These are phyloP conservation scores for Scenedesmus sp. DNA, from an alignment of 163 green algal species.

Conservation along the genomic window DNA sequence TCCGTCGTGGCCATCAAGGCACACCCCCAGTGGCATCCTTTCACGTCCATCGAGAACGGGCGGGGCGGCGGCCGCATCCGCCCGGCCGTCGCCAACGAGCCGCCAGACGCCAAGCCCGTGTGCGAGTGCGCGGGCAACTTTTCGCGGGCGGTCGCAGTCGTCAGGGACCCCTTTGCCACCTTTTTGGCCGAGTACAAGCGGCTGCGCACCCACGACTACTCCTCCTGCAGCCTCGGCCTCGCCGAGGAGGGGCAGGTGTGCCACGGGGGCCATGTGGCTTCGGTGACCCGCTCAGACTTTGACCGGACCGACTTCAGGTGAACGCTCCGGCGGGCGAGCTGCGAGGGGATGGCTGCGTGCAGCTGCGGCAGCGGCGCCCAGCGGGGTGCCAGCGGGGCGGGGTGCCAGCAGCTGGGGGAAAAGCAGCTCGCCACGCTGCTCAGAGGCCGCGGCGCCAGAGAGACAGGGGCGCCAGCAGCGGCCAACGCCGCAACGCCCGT, in stretches of 20 bases:
- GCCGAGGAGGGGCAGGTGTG: not conserved
- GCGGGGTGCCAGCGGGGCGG: not conserved
- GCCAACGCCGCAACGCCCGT: not conserved
- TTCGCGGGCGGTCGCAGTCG: constrained; percentile 3
- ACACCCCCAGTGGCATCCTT: constrained; percentile 27
- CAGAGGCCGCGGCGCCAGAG: not conserved
- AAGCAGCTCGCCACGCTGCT: not conserved
- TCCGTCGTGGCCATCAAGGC: constrained; percentile 14
- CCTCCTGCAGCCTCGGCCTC: not conserved
- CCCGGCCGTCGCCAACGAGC: not conserved
- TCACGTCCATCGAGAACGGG: not conserved
- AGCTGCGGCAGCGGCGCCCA: not conserved
- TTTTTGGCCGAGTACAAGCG: constrained; percentile 17
- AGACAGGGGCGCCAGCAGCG: not conserved
- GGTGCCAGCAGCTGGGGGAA: not conserved
- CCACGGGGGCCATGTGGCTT: not conserved
- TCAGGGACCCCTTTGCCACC: constrained; percentile 16
- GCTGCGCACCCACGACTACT: constrained; percentile 7
- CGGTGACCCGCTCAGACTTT: not conserved
- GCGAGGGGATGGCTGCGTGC: not conserved
- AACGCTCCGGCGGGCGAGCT: not conserved
- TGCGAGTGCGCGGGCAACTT: not conserved
- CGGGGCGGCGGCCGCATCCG: constrained; percentile 1
- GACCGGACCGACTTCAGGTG: constrained; percentile 7
- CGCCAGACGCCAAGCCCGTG: constrained; percentile 1